A percentile compares a stretch with the other conserved stretches of the same genome.
Conservation (phyloP, 163 green algal genomes). For the Chlorella variabilis region DNA sequence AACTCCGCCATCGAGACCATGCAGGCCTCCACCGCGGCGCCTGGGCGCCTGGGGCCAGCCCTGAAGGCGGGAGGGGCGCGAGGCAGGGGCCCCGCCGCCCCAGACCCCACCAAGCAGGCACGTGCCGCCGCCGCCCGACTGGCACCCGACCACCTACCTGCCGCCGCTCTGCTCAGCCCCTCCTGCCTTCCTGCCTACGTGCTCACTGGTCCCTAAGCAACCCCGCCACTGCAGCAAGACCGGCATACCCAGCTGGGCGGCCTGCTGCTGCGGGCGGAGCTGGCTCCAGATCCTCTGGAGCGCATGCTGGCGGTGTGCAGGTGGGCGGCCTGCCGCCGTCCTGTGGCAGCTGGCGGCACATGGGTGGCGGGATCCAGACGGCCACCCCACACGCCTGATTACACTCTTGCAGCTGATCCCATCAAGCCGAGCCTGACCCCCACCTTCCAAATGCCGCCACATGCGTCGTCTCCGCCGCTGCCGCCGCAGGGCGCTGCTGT, state of each 20-base stretch:
- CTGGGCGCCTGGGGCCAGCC: background rate
- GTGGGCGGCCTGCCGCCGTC: background rate
- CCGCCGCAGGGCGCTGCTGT: slow-evolving; percentile 21
- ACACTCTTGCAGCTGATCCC: too few relatives aligned
- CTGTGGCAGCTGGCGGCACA: too few relatives aligned
- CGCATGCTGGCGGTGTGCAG: slow-evolving; percentile 43
- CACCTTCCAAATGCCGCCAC: too few relatives aligned
- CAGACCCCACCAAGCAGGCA: slow-evolving; percentile 24
- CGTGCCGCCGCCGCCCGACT: background rate
- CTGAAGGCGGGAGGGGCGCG: background rate
- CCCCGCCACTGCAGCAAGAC: slow-evolving; percentile 48
- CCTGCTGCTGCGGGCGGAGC: slow-evolving; percentile 43
- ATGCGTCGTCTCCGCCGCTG: background rate
- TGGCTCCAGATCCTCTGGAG: slow-evolving; percentile 34
- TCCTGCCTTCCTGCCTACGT: background rate
- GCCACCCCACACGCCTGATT: too few relatives aligned
- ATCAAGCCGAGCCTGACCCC: too few relatives aligned
- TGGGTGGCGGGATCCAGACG: too few relatives aligned
- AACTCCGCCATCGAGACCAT: too few relatives aligned
- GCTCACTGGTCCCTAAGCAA: too few relatives aligned
- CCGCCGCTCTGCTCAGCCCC: background rate
- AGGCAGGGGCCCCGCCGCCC: background rate
- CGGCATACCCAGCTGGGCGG: slow-evolving; percentile 23
- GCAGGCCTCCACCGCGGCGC: background rate
- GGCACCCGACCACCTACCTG: too few relatives aligned